phyloP scores from a whole-genome alignment of 495 filamentous ascomycete genomes.

The Annulohypoxylon stygium region DNA sequence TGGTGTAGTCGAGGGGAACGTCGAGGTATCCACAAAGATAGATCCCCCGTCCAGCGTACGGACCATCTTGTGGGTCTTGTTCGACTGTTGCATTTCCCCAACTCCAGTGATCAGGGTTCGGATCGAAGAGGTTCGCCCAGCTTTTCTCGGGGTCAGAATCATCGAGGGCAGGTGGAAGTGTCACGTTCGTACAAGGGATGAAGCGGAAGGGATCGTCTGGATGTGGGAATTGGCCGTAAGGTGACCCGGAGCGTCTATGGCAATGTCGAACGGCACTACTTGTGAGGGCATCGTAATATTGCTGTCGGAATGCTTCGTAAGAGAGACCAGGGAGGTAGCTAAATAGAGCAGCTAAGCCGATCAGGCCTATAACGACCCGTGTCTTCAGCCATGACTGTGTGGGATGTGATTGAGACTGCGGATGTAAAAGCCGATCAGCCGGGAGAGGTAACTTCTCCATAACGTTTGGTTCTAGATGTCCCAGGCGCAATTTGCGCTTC shows the following conservation, averaged over 20 bases:
- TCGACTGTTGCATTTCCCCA: constrained; percentile 51
- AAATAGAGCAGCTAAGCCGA: constrained; percentile 28
- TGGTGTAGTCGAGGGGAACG: constrained; percentile 62
- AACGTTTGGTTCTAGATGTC: background rate
- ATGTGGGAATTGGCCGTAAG: constrained; percentile 57
- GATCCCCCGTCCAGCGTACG: constrained; percentile 58
- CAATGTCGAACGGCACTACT: constrained; percentile 12
- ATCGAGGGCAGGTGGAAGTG: constrained; percentile 54
- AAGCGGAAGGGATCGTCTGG: constrained; percentile 58
- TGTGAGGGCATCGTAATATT: constrained; percentile 36
- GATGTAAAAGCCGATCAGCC: background rate
- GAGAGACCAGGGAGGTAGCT: constrained; percentile 38
- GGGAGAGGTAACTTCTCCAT: constrained; percentile 36
- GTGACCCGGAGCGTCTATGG: constrained; percentile 18
- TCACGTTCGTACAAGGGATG: constrained; percentile 58
- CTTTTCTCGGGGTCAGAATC: constrained; percentile 49
- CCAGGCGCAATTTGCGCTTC: constrained; percentile 21
- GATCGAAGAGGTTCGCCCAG: constrained; percentile 59
- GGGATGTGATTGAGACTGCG: constrained; percentile 4
- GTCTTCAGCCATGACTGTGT: constrained; percentile 25
- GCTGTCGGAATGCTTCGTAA: constrained; percentile 39
- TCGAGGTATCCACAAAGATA: constrained; percentile 63
- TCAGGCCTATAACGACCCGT: constrained; percentile 24
- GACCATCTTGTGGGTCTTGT: constrained; percentile 31
- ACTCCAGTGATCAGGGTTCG: constrained; percentile 58